Base-by-base conservation (phyloP, 2,329 filamentous ascomycete species). In the Periconia macrospinosa region DNA sequence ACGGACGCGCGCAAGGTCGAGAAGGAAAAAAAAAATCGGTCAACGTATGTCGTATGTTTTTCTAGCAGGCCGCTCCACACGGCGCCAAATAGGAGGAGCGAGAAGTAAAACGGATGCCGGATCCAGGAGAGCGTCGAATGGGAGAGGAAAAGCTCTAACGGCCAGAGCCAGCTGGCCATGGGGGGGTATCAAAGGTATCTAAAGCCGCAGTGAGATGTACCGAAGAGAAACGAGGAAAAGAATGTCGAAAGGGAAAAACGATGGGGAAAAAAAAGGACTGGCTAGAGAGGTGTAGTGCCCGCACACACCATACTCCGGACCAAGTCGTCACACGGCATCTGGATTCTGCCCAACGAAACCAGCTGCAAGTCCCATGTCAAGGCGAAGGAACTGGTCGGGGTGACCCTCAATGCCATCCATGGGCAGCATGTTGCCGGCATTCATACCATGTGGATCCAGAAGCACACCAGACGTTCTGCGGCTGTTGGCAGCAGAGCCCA, bases 321-420 rank as follows among this genome's bases (percentile, higher is more conserved):
- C 18, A 27, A 17, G 30, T 44, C 18, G 41, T 52, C 52, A 58
- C 20, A 65, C 57, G 3, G 53, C 50, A 40, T 65, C 63, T 27
- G 61, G 62, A 33, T 63, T 66, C 1, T 63, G 61, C 6, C 63
- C 64, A 14, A 70, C 68, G 42, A 68, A 71, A 2, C 60, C 61
- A 13, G 62, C 52, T n/a, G 63, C 44, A 23, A 71, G 54, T 1
- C 61, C 66, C 61, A 74, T 71, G 17, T 70, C 69, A 58, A 72
- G 63, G 11, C 64, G 45, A 14, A 74, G 49, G 41, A 70, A 74
- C 40, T 62, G 63, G 43, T 74, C 70, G 52, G 63, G 63, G 23
- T 69, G 65, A 41, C 41, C 56, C 23, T 72, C 67, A 33, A 73
- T 66, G 42, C 64, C 68, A 2, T 73, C 70, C 69, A 74, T 70